phyloP scores from a whole-genome alignment of 2,329 filamentous ascomycete genomes.

The Diaporthe eres region DNA sequence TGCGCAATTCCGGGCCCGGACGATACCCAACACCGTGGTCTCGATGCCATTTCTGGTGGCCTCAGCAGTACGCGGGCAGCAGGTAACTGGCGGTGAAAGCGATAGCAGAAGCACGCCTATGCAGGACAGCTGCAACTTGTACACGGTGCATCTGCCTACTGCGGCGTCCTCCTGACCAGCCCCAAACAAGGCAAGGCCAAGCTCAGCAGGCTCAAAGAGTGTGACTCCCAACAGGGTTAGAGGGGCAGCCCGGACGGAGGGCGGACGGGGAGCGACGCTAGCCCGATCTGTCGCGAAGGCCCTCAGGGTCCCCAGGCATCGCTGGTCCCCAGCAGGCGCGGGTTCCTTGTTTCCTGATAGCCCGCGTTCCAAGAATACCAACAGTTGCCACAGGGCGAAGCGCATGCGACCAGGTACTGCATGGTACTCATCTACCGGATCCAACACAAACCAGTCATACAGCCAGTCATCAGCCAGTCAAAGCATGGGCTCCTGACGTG shows the following conservation, averaged over 20 bases:
- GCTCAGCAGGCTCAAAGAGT: constrained; percentile 23
- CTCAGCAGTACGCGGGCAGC: constrained; percentile 21
- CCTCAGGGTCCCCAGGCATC: neutral
- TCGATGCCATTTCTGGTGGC: constrained; percentile 18
- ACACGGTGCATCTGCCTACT: constrained; percentile 23
- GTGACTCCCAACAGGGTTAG: constrained; percentile 31
- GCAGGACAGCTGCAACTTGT: constrained; percentile 18
- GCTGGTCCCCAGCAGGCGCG: neutral
- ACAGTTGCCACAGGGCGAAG: constrained; percentile 25
- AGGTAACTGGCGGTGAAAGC: constrained; percentile 30
- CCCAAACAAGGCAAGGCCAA: constrained; percentile 8
- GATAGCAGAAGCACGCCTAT: constrained; percentile 13
- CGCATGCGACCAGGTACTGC: constrained; percentile 21
- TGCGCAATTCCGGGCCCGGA: neutral
- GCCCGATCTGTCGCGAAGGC: constrained; percentile 1
- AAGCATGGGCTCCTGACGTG: constrained; percentile 30
- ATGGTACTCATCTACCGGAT: constrained; percentile 16
- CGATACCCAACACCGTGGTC: constrained; percentile 17
- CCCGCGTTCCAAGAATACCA: constrained; percentile 36
- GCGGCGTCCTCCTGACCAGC: constrained; percentile 26
- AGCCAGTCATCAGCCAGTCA: neutral
- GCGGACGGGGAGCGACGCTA: constrained; percentile 1
- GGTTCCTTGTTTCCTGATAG: constrained; percentile 23
- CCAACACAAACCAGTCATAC: constrained; percentile 12
- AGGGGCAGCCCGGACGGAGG: constrained; percentile 9